Base-by-base conservation (phyloP, 148 eudicot species). In the Oxyria digyna region DNA sequence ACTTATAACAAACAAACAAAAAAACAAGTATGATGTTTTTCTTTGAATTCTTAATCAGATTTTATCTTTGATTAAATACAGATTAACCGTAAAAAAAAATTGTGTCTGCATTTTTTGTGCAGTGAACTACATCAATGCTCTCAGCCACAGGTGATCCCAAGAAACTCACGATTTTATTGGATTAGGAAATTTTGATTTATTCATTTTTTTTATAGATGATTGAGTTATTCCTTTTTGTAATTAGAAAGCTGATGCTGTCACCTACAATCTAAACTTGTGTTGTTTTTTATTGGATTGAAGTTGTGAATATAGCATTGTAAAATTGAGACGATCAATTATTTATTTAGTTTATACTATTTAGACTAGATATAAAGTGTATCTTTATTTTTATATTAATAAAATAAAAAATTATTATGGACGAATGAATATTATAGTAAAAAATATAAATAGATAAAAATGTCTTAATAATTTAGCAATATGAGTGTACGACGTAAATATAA, bases 51-150 rank as follows among this genome's bases (percentile, higher is more conserved):
- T 54, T 23, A 23, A 17, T 4, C 50, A 45, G 14, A 29, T 9
- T 4, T 24, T 54, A n/a, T 21, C 9, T 24, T 54, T 10, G 21
- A 46, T 46, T 0, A 1, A 3, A 20, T 23, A 3, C 23, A 54
- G 8, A 8, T 20, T 50, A 10, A 2, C 57, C 27, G 21, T 20
- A 20, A 50, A 50, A 20, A 11, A 5, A n/a, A n/a, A n/a, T 18
- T 50, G 31, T 54, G 62, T 37, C n/a, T 67, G 50, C 65, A 43
- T 73, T 23, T n/a, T 46, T 72, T 59, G 64, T 81, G 85, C 77
- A 81, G 87, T 68, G 54, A 55, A 83, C 81, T 77, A 80, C 84
- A 71, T 77, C 83, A 77, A 84, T 79, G 80, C 52, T 46, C 52
- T n/a, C 52, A 46, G 23, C 52, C n/a, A 46, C 52, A 17, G 6